Conservation (phyloP, 2,329 filamentous ascomycete species). For the Calonectria crousiana region DNA sequence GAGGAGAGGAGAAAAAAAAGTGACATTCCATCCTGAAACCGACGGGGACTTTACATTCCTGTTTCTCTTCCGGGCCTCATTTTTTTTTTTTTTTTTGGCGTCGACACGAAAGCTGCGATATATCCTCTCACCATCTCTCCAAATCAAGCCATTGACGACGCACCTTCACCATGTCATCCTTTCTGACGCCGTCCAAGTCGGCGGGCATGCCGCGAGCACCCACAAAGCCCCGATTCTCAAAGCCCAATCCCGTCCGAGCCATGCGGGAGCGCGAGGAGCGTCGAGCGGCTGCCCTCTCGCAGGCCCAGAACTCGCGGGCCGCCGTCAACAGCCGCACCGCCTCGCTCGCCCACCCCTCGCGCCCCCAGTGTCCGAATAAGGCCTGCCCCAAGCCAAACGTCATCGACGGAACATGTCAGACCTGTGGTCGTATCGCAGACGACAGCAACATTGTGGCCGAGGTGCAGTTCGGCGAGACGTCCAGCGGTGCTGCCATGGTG, state of each 20-base stretch:
- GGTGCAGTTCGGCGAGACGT: constrained; percentile 89
- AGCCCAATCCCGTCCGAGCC: constrained; percentile 62
- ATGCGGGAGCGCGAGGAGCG: constrained; percentile 65
- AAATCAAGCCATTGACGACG: neutral
- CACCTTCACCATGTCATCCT: constrained; percentile 58
- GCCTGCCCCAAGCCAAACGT: constrained; percentile 72
- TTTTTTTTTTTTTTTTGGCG: neutral
- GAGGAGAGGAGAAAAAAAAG: constrained; percentile 1
- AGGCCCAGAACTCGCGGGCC: constrained; percentile 44
- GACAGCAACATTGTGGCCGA: constrained; percentile 93
- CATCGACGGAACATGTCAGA: constrained; percentile 78
- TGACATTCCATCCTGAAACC: neutral
- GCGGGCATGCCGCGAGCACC: constrained; percentile 39
- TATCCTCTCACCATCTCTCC: neutral
- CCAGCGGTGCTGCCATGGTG: constrained; percentile 87
- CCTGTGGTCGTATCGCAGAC: constrained; percentile 86
- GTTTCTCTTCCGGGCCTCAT: neutral
- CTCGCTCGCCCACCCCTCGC: constrained; percentile 49
- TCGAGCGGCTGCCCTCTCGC: constrained; percentile 51
- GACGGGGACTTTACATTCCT: constrained; percentile 11
- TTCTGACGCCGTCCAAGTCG: constrained; percentile 57
- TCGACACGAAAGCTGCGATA: neutral
- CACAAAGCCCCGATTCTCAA: constrained; percentile 56
- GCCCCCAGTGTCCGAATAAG: constrained; percentile 68
- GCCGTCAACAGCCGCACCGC: constrained; percentile 47